These are phyloP conservation scores for Candida insectalens DNA, from an alignment of 805 yeast genomes.

Conservation along the genomic window DNA sequence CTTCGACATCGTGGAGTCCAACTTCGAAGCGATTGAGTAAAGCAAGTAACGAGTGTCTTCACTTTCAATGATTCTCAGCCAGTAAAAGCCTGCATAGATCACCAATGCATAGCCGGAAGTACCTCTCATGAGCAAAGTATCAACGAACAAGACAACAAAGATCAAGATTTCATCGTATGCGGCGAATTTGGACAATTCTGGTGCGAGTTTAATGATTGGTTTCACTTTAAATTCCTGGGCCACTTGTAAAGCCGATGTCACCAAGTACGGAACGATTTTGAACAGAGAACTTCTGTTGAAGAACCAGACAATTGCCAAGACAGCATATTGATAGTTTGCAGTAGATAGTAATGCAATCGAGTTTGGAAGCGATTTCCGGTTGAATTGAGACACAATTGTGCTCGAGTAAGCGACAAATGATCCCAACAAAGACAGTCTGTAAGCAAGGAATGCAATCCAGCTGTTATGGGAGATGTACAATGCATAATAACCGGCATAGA, in stretches of 20 bases:
- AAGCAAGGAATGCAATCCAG: conserved; percentile 39
- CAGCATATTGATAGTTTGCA: conserved; percentile 64
- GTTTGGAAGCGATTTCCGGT: conserved; percentile 46
- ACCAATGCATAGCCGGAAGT: conserved; percentile 62
- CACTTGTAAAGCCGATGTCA: conserved; percentile 52
- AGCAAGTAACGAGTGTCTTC: conserved; percentile 36
- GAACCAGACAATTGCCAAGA: conserved; percentile 49
- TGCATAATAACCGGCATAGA: conserved; percentile 26
- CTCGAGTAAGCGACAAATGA: conserved; percentile 40
- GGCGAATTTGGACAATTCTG: conserved; percentile 33
- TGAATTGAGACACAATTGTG: conserved; percentile 50
- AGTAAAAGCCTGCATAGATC: conserved; percentile 48
- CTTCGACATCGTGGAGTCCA: conserved; percentile 32
- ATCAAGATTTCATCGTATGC: conserved; percentile 54
- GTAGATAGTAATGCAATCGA: conserved; percentile 57
- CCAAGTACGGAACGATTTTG: conserved; percentile 51
- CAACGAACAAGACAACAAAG: conserved; percentile 40
- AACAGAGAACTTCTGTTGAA: conserved; percentile 55
- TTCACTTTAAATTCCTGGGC: conserved; percentile 30
- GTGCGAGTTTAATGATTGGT: conserved; percentile 29
- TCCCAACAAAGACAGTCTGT: conserved; percentile 49
- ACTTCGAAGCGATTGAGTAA: conserved; percentile 28
- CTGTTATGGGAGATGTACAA: conserved; percentile 26
- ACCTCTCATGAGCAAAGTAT: conserved; percentile 55
- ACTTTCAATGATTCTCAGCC: conserved; percentile 59